Base-by-base conservation (phyloP, 2,329 filamentous ascomycete species). In the Xylaria sp. region DNA sequence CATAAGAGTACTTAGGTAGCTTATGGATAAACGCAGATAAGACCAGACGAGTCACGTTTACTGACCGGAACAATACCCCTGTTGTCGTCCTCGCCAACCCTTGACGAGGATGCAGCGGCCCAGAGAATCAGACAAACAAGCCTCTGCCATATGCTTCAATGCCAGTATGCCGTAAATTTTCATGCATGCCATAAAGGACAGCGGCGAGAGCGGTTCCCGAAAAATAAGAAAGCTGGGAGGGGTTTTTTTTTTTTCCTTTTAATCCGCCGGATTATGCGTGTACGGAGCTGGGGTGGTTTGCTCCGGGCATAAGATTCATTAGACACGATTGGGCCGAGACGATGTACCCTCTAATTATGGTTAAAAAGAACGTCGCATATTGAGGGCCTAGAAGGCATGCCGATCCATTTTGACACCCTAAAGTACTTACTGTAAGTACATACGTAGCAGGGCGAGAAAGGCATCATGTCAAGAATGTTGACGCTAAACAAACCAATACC, bases 61-160 rank as follows among this genome's bases (percentile, higher is more conserved):
- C 48, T 23, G 39, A 46, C 34, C 56, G 39, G 56, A 31, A 31
- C 20, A 58, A n/a, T 46, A 46, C 15, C 23, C 56, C 39, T 58
- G 56, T 23, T 12, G 23, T 46, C 37, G 1, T 18, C 23, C 13
- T 31, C 13, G 2, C 34, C 13, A 10, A 46, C 15, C 25, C 3
- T 15, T 46, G 15, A 54, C 48, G 7, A 31, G 18, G 12, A 56
- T 23, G 18, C 34, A 12, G 55, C 28, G 25, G 25, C 34, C 41
- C 37, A 20, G 28, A 44, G 39, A 20, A n/a, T 41, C 37, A 57
- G 44, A 57, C 37, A 28, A 7, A n/a, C 20, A 28, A 6, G 13
- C 13, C 37, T 41, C 20, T 23, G 6, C 39, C 20, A 46, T n/a
- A 18, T 18, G 13, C 12, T 7, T 7, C 9, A 20, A 31, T n/a